Evolutionary conservation across 257 asterid genomes (phyloP).

Genomic region (Jaltomata sinuosa): DNA sequence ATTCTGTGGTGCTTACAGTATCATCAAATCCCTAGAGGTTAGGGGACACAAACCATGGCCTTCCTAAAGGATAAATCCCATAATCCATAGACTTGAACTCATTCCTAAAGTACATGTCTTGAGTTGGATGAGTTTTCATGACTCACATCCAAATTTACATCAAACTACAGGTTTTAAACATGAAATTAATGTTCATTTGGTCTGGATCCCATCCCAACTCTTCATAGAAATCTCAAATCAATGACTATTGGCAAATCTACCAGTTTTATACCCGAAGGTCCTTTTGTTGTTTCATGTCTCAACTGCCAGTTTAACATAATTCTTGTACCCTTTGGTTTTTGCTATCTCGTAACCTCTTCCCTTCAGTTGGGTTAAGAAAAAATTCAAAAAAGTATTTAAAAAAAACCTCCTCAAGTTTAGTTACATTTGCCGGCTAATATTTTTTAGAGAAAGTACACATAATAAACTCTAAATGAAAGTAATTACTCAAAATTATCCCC

Average conservation of each 20-base stretch:
- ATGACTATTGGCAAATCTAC: not conserved
- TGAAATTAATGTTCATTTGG: not conserved
- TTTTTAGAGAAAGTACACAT: no score
- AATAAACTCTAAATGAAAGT: no score
- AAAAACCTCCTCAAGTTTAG: not conserved
- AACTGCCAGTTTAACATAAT: not conserved
- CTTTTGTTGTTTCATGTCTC: not conserved
- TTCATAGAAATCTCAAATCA: not conserved
- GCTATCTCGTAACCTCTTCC: not conserved
- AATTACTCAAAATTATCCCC: no score
- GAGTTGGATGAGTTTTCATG: not conserved
- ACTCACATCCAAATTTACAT: not conserved
- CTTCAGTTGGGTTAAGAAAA: not conserved
- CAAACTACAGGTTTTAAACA: not conserved
- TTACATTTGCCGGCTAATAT: no score
- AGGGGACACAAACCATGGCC: not conserved
- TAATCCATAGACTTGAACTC: not conserved
- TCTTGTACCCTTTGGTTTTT: not conserved
- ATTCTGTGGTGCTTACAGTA: no score
- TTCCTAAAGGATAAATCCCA: not conserved
- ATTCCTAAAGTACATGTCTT: not conserved
- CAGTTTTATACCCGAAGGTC: not conserved
- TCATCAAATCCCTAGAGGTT: not conserved
- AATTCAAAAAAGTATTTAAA: no score
- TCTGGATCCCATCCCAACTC: not conserved